Conservation (phyloP, 805 yeast genomes). For the Jamesozyma jinghongensis region DNA sequence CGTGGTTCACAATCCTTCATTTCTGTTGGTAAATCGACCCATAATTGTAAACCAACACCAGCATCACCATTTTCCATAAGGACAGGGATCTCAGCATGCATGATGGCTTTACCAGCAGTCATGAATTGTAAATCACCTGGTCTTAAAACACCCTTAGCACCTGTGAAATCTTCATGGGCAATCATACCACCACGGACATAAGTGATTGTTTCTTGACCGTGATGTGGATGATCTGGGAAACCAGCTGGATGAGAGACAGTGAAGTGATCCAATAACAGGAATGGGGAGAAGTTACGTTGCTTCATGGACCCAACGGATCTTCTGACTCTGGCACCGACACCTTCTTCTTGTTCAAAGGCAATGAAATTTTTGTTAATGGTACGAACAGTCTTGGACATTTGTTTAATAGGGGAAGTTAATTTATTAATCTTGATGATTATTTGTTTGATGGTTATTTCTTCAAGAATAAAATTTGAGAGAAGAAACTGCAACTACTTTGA, state of each 20-base stretch:
- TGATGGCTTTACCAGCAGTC: slow-evolving; percentile 88
- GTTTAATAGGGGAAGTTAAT: background rate
- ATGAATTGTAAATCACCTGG: slow-evolving; percentile 87
- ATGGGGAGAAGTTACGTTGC: slow-evolving; percentile 72
- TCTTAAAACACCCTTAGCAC: slow-evolving; percentile 63
- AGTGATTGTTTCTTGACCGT: slow-evolving; percentile 78
- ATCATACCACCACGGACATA: slow-evolving; percentile 54
- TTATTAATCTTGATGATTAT: background rate
- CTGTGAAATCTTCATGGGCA: slow-evolving; percentile 83
- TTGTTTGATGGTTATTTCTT: background rate
- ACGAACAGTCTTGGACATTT: slow-evolving; percentile 25
- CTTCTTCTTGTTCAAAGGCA: slow-evolving; percentile 70
- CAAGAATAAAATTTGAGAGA: background rate
- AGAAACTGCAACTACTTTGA: too few species aligned
- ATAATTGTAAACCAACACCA: slow-evolving; percentile 65
- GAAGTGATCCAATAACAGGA: slow-evolving; percentile 75
- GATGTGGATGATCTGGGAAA: slow-evolving; percentile 77
- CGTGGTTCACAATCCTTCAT: slow-evolving; percentile 60
- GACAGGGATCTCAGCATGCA: slow-evolving; percentile 82
- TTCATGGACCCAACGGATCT: slow-evolving; percentile 65
- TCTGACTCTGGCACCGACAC: slow-evolving; percentile 81
- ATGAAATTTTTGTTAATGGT: slow-evolving; percentile 41
- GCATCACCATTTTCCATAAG: slow-evolving; percentile 40
- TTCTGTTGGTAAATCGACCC: slow-evolving; percentile 74
- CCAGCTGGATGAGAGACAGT: slow-evolving; percentile 55